Evolutionary conservation across 75 land plant species (phyloP).

Genomic region (Sequoia sempervirens): DNA sequence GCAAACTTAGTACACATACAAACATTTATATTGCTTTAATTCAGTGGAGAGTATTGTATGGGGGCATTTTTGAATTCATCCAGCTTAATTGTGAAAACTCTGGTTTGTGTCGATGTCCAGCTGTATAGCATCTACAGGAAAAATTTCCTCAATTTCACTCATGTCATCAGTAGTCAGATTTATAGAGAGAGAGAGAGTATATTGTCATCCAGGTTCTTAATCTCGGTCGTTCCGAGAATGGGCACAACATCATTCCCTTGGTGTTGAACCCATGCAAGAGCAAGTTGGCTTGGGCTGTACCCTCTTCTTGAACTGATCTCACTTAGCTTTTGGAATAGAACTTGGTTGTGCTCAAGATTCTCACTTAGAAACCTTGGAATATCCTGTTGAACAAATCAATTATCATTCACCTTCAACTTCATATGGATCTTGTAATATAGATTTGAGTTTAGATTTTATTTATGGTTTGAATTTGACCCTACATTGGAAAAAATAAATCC

Average conservation of each 20-base stretch:
- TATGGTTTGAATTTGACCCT: too few species aligned
- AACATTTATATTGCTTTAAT: not conserved
- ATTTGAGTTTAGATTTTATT: too few species aligned
- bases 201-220: slow-evolving; percentile 41
- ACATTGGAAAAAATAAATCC: not conserved
- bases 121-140: slow-evolving; percentile 24
- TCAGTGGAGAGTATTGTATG: not conserved
- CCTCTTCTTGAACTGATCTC: slow-evolving; percentile 45
- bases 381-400: not conserved
- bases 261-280: slow-evolving; percentile 68
- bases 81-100: not conserved
- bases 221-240: slow-evolving; percentile 65
- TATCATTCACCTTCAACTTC: not conserved
- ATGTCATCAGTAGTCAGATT: slow-evolving; percentile 39
- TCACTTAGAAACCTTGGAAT: slow-evolving; percentile 38
- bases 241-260: slow-evolving; percentile 55
- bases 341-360: slow-evolving; percentile 25
- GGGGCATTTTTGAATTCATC: slow-evolving; percentile 19
- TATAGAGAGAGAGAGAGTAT: slow-evolving; percentile 35
- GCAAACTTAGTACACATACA: too few species aligned
- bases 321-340: slow-evolving; percentile 16
- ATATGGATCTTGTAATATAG: not conserved
- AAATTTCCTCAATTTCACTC: slow-evolving; percentile 42
- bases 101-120: slow-evolving; percentile 27
- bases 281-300: slow-evolving; percentile 47